Conservation (phyloP, 2,329 filamentous ascomycete genomes). For the Fusarium tricinctum region DNA sequence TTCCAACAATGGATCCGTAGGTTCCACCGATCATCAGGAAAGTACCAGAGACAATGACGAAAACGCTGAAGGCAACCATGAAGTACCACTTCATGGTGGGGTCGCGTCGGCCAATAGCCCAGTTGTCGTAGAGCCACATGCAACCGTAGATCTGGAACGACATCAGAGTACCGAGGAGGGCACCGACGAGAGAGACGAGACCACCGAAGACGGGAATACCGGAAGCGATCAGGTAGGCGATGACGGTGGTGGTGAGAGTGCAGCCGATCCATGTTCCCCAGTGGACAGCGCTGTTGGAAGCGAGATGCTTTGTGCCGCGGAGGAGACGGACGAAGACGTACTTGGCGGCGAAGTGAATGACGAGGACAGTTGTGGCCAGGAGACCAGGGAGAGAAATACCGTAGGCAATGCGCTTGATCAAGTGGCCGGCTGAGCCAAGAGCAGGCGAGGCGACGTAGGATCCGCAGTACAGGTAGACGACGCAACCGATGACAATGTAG, state of each 20-base stretch:
- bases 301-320: slow-evolving; percentile 51
- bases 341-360: slow-evolving; percentile 46
- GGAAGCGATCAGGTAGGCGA: slow-evolving; percentile 50
- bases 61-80: slow-evolving; percentile 33
- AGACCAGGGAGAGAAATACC: slow-evolving; percentile 54
- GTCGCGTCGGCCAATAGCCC: slow-evolving; percentile 32
- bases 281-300: slow-evolving; percentile 48
- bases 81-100: slow-evolving; percentile 31
- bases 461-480: slow-evolving; percentile 63
- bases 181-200: slow-evolving; percentile 50
- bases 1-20: slow-evolving; percentile 59
- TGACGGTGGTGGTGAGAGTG: slow-evolving; percentile 44
- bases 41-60: slow-evolving; percentile 39
- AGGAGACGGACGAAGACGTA: slow-evolving; percentile 43
- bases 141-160: slow-evolving; percentile 51
- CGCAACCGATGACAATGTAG: slow-evolving; percentile 54
- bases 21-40: slow-evolving; percentile 62
- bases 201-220: slow-evolving; percentile 48
- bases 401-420: slow-evolving; percentile 61
- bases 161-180: slow-evolving; percentile 51
- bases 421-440: slow-evolving; percentile 59
- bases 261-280: slow-evolving; percentile 53
- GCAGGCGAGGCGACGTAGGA: slow-evolving; percentile 63
- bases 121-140: slow-evolving; percentile 52
- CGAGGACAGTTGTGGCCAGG: slow-evolving; percentile 47